These are phyloP conservation scores for Wickerhamomyces rabaulensis DNA, from an alignment of 805 yeast species.

Conservation along the genomic window DNA sequence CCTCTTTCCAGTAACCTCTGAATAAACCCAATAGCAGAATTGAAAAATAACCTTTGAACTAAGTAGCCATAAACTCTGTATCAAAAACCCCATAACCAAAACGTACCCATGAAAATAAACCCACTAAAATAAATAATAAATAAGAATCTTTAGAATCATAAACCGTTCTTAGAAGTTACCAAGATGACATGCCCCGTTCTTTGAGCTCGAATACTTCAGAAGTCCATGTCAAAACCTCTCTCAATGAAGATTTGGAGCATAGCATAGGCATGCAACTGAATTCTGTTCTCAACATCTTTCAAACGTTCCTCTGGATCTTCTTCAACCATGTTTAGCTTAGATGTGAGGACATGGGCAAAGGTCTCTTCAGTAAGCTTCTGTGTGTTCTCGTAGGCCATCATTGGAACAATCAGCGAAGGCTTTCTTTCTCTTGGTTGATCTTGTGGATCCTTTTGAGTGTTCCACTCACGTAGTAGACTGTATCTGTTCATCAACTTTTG, in stretches of 20 bases:
- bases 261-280: conserved; percentile 13
- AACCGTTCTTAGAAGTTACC: background rate
- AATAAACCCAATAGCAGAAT: too few relatives aligned
- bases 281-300: conserved; percentile 11
- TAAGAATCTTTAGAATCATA: too few relatives aligned
- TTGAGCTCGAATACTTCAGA: background rate
- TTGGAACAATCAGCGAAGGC: background rate
- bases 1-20: background rate
- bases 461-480: background rate
- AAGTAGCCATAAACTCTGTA: too few relatives aligned
- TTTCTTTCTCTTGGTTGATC: background rate
- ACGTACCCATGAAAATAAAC: too few relatives aligned
- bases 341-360: background rate
- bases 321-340: conserved; percentile 4
- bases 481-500: background rate
- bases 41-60: too few relatives aligned
- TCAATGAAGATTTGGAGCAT: conserved; percentile 4
- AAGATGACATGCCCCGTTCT: background rate
- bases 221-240: background rate
- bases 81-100: too few relatives aligned
- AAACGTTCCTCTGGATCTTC: conserved; percentile 12
- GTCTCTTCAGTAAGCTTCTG: background rate
- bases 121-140: too few relatives aligned
- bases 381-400: background rate
- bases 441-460: background rate